These are phyloP conservation scores for Rhodotorula glutinis DNA, from an alignment of 1,284 basidiomycete genomes.

Conservation along the genomic window DNA sequence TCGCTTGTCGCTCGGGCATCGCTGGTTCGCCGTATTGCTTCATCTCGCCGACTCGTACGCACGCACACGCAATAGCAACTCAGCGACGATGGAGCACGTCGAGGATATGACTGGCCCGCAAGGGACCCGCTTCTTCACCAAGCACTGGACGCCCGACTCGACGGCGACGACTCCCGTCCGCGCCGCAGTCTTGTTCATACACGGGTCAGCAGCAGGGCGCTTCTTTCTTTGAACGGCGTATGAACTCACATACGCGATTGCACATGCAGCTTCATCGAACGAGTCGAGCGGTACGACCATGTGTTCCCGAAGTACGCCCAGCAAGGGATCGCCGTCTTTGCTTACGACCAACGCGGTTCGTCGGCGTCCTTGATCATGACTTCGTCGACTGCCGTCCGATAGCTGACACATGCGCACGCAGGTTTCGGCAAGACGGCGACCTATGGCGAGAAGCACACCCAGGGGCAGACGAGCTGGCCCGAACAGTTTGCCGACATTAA, in stretches of 20 bases:
- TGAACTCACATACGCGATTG: not conserved
- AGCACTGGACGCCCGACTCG: slow-evolving; percentile 32
- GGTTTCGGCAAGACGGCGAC: slow-evolving; percentile 49
- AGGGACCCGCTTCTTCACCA: slow-evolving; percentile 40
- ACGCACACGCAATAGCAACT: no score
- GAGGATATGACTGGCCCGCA: slow-evolving; percentile 23
- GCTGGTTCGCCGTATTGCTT: no score
- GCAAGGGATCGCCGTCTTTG: slow-evolving; percentile 48
- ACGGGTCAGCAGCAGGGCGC: slow-evolving; percentile 35
- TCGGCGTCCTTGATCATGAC: not conserved
- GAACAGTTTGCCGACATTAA: slow-evolving; percentile 48
- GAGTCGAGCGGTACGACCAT: slow-evolving; percentile 49
- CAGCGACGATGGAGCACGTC: not conserved
- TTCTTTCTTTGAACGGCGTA: not conserved
- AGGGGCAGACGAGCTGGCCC: slow-evolving; percentile 49
- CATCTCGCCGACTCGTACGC: no score
- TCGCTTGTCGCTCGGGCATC: not conserved
- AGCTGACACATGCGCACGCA: not conserved
- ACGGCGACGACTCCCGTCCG: not conserved
- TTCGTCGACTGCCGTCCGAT: no score
- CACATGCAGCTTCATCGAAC: slow-evolving; percentile 48
- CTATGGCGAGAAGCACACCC: slow-evolving; percentile 41
- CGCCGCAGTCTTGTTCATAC: slow-evolving; percentile 42
- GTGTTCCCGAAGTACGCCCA: slow-evolving; percentile 48
- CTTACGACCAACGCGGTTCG: slow-evolving; percentile 49